Percentiles rank a stretch among this genome's conserved stretches.
These are phyloP conservation scores for Prunus mira DNA, from an alignment of 306 rosid genomes.

Conservation along the genomic window DNA sequence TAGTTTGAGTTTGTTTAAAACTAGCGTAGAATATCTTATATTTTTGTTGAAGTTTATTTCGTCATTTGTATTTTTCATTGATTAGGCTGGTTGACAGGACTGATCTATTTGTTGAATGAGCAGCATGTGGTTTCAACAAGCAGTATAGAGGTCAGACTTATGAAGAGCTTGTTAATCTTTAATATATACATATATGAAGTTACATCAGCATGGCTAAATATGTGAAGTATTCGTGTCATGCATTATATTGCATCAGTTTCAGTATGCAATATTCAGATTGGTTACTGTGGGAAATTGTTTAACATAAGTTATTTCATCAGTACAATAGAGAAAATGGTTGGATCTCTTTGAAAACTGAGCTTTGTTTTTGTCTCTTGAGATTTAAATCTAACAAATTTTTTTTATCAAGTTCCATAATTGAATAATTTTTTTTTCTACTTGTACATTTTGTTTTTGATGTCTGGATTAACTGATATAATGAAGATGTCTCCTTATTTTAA, in stretches of 20 bases:
- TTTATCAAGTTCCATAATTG: neutral
- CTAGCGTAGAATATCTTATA: slow-evolving; percentile 26
- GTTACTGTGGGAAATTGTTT: neutral
- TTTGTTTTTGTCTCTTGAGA: neutral
- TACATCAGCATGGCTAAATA: neutral
- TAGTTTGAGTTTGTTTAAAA: slow-evolving; percentile 1
- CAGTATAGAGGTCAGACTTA: slow-evolving; percentile 61
- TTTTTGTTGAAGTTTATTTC: slow-evolving; percentile 48
- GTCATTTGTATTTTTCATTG: slow-evolving; percentile 63
- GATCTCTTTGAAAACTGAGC: neutral
- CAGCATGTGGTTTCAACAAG: slow-evolving; percentile 73
- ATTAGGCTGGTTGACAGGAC: slow-evolving; percentile 94
- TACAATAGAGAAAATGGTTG: neutral
- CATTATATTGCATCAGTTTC: neutral
- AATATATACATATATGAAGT: neutral
- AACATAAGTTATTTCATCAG: neutral
- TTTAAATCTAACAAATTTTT: neutral
- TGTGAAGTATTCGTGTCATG: neutral
- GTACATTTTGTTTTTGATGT: neutral
- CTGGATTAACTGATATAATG: neutral
- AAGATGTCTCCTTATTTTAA: neutral
- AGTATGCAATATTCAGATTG: slow-evolving; percentile 17
- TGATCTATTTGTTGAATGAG: slow-evolving; percentile 80
- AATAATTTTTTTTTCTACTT: neutral
- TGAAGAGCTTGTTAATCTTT: slow-evolving; percentile 12